A percentile compares a stretch with the other conserved stretches of the same genome.
These are phyloP conservation scores for Pachyrhizus erosus DNA, from an alignment of 306 rosid species.

Conservation along the genomic window DNA sequence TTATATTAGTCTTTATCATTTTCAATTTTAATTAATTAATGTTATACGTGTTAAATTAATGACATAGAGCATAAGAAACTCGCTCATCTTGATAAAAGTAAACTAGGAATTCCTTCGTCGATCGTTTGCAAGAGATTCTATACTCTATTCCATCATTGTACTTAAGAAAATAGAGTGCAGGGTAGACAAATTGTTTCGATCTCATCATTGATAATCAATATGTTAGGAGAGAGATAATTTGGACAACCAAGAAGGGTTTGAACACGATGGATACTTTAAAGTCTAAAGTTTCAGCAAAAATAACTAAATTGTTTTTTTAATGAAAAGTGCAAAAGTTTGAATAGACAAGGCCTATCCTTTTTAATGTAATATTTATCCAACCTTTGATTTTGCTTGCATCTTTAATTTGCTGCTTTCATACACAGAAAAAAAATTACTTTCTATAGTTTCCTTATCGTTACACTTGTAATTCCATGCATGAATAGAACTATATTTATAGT, in stretches of 20 bases:
- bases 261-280: not conserved
- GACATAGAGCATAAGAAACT: not conserved
- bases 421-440: conserved; percentile 25
- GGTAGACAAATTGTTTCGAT: not conserved
- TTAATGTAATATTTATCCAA: not conserved
- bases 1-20: not conserved
- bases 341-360: not conserved
- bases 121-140: not conserved
- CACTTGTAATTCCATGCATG: conserved; percentile 24
- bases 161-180: not conserved
- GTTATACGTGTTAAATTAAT: not conserved
- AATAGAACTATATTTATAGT: not conserved
- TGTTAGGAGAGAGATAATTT: conserved; percentile 17
- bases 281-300: conserved; percentile 3
- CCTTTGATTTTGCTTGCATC: conserved; percentile 9
- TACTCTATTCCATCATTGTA: conserved; percentile 5
- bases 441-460: not conserved
- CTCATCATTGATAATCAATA: conserved; percentile 35
- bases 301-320: not conserved
- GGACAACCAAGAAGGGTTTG: not conserved
- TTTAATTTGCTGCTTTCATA: conserved; percentile 30
- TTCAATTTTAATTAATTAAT: not conserved
- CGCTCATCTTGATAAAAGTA: not conserved
- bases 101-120: not conserved
- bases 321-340: conserved; percentile 19